Evolutionary conservation across 1,284 basidiomycete genomes (phyloP), one percentile per base, ranked within the genome.

Genomic region (Ustilago sp.): DNA sequence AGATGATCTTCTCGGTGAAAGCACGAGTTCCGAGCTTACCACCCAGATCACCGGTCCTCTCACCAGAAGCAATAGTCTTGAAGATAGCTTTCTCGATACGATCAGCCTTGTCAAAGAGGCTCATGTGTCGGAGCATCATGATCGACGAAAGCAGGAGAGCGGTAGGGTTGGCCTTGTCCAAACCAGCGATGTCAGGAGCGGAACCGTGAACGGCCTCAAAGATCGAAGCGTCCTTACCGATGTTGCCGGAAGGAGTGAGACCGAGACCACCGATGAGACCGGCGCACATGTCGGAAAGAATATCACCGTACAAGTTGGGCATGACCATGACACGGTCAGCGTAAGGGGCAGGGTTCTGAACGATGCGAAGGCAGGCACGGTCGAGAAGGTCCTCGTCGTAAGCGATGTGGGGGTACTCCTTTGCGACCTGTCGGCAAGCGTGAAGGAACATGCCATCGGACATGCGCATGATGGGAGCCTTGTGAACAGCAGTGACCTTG

Each of bases 391-490:
- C 97, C 88, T 99, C 97, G 87, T 98, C 95, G 87, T 99, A 99
- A 43, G 85, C 84, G 84, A 99, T 92, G 74, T 93, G 91, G 43
- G 97, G 97, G 90, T 93, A 99, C 75, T 95, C 95, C 87, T 97
- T 95, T 35, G 96, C 93, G 45, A 99, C 94, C 84, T 94, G 93
- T 77, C 97, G 93, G 88, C 96, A 99, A 50, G 97, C 97, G 63
- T 93, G 93, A 87, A 99, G 89, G 90, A 99, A 99, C 95, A 99
- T 98, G 81, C 97, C 97, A 87, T 99, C 97, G 31, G 95, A 98
- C 93, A 98, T 94, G 91, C 98, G 93, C 94, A 99, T 99, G 89
- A 99, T 98, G 87, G 97, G 98, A 47, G 97, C 97, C 89, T 99
- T 99, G 90, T 99, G 97, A 47, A 99, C 97, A 52, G 97, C 97